Evolutionary conservation across 768 basidiomycete genomes (phyloP), one percentile per base, ranked within the genome.

Genomic region (Vararia minispora): DNA sequence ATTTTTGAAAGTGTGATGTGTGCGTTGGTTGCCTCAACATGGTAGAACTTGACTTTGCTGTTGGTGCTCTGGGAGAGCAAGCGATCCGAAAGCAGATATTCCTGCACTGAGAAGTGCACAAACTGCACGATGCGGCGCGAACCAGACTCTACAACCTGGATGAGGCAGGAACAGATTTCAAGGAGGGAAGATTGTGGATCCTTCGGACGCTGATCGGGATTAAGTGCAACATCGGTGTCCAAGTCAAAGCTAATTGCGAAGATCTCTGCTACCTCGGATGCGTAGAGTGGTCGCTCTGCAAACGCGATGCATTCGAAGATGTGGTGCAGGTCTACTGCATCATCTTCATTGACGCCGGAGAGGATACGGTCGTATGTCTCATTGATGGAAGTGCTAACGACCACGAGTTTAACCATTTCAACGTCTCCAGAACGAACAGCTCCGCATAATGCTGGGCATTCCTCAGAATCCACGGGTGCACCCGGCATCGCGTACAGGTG

Each of bases 61-160:
- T n/a, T n/a, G n/a, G n/a, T n/a, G n/a, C n/a, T n/a, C n/a, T n/a
- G n/a, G n/a, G n/a, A n/a, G n/a, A 31, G 7, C 6, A 34, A 14
- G 2, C 39, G 39, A 14, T 0, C 21, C 17, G 39, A 40, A 4
- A 26, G 25, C 23, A 33, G 22, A 26, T 18, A 26, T 17, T 33
- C 30, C 31, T 33, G 28, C 6, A 39, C 38, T 2, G 38, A 32
- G 12, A 39, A 39, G n/a, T 39, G 29, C 2, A 31, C 28, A 22
- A 25, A 39, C n/a, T 39, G 38, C 7, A 33, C 31, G 8, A 39
- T 24, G n/a, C 10, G 3, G 5, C 18, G 11, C 10, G 18, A 18
- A 5, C 7, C 9, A 10, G 7, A 14, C 10, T 33, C 3, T n/a
- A 40, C 25, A 2, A 27, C 6, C 0, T 25, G 1, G 5, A 40